Percentiles rank a stretch among this genome's conserved stretches.
Evolutionary conservation across 805 yeast species (phyloP).

Genomic region (Komagataella pseudopastoris): DNA sequence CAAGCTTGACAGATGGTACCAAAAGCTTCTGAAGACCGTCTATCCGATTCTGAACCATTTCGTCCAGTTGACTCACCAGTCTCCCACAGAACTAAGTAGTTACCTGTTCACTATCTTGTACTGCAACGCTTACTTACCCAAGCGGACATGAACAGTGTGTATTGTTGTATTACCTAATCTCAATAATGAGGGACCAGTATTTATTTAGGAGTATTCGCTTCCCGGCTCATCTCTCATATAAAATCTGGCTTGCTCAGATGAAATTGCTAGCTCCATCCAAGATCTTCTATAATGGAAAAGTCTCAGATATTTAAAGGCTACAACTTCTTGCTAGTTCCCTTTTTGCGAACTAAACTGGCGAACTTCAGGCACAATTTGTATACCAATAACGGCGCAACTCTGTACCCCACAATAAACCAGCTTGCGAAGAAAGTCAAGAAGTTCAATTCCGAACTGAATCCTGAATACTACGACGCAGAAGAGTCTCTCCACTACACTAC

Average conservation of each 20-base stretch:
- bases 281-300: neutral
- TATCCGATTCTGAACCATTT: neutral
- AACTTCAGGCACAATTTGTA: conserved; percentile 10
- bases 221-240: neutral
- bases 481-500: neutral
- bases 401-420: conserved; percentile 4
- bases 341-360: conserved; percentile 6
- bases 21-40: neutral
- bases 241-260: neutral
- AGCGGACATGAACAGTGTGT: neutral
- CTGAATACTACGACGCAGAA: neutral
- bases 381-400: conserved; percentile 12
- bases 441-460: neutral
- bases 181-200: neutral
- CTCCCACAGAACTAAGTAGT: neutral
- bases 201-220: neutral
- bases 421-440: neutral
- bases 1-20: neutral
- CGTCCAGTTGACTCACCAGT: neutral
- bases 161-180: neutral
- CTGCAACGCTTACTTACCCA: neutral
- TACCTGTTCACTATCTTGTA: neutral
- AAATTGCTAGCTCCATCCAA: neutral
- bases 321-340: conserved; percentile 10
- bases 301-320: conserved; percentile 6